Conservation (phyloP, 495 filamentous ascomycete species). For the Aspergillus avenaceus region DNA sequence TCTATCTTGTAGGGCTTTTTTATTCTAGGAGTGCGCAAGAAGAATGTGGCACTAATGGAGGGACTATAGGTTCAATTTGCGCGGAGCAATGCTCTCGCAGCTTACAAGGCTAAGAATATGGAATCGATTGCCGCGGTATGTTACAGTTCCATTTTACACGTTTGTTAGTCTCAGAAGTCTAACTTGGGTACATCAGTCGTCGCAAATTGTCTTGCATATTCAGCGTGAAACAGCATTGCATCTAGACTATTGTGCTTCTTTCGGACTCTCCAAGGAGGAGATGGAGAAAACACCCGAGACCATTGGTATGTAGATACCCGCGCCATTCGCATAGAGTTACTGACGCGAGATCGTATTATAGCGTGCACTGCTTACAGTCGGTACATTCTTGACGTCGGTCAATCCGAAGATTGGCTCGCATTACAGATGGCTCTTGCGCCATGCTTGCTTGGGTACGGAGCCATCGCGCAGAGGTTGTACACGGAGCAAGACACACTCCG, state of each 20-base stretch:
- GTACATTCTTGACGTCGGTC: conserved; percentile 84
- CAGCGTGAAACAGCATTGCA: conserved; percentile 77
- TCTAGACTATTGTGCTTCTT: conserved; percentile 71
- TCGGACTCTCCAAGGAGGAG: conserved; percentile 71
- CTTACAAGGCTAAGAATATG: conserved; percentile 74
- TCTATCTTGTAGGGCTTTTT: conserved; percentile 64
- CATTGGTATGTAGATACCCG: conserved; percentile 49
- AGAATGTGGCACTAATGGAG: neutral
- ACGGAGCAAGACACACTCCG: conserved; percentile 49
- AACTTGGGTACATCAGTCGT: conserved; percentile 44
- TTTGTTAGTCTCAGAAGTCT: too few relatives aligned
- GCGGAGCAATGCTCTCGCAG: conserved; percentile 74
- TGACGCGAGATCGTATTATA: conserved; percentile 10
- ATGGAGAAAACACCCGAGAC: conserved; percentile 71
- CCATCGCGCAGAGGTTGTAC: conserved; percentile 64
- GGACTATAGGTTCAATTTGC: conserved; percentile 70
- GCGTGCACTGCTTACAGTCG: conserved; percentile 52
- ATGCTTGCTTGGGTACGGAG: conserved; percentile 82
- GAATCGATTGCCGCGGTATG: conserved; percentile 63
- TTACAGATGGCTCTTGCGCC: conserved; percentile 80
- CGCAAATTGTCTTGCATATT: conserved; percentile 68
- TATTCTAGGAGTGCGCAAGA: neutral
- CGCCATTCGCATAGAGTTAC: conserved; percentile 27
- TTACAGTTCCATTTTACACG: neutral
- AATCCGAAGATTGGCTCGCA: conserved; percentile 79